Conservation (phyloP, 1,284 basidiomycete genomes). For the Pseudozyma tsukubaensis region DNA sequence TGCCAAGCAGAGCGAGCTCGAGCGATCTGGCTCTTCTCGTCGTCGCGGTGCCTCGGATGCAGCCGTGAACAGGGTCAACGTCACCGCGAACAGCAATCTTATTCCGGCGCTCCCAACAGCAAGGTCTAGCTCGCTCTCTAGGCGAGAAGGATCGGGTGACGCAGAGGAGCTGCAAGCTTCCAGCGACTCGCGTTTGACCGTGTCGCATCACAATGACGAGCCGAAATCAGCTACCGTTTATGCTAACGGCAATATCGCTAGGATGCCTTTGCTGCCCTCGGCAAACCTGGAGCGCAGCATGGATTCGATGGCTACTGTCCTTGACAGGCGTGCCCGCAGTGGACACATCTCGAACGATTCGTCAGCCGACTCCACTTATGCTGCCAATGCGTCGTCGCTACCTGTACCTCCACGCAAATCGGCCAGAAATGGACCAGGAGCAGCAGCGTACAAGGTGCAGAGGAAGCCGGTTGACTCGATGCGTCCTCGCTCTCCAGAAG, state of each 20-base stretch:
- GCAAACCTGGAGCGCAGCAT: background rate
- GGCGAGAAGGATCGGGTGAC: conserved; percentile 3
- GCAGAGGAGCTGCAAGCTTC: background rate
- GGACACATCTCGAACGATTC: background rate
- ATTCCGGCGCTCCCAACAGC: background rate
- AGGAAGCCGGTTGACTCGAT: background rate
- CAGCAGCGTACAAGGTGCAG: background rate
- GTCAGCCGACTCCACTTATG: conserved; percentile 13
- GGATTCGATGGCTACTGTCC: conserved; percentile 5
- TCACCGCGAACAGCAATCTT: background rate
- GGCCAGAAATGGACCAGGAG: background rate
- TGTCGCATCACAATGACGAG: background rate
- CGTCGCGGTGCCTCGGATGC: background rate
- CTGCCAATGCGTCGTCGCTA: conserved; percentile 1
- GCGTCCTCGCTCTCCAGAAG: too few species aligned
- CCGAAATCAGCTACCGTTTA: conserved; percentile 7
- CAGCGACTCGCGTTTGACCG: background rate
- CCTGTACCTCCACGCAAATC: conserved; percentile 28
- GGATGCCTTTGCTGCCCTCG: conserved; percentile 21
- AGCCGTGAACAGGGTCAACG: background rate
- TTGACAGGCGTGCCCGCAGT: background rate
- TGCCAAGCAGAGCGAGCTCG: conserved; percentile 6
- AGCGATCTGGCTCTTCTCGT: conserved; percentile 3
- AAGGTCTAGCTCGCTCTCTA: conserved; percentile 15
- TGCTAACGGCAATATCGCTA: conserved; percentile 43